phyloP scores from a whole-genome alignment of 192 early-diverging fungal species.

The Entrophospora sp. region DNA sequence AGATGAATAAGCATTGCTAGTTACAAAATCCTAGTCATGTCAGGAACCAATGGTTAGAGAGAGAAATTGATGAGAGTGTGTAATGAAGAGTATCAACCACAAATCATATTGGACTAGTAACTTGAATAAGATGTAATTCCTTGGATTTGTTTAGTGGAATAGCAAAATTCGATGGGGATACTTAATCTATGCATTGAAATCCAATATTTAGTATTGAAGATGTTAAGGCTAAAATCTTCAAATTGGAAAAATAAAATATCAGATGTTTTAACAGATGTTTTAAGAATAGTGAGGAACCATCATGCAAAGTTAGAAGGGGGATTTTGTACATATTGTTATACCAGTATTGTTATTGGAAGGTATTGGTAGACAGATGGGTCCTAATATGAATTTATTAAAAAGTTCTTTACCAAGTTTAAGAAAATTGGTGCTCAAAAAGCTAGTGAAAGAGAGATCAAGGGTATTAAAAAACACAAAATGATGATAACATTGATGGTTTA shows the following conservation, averaged over 20 bases:
- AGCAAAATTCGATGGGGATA: conserved; percentile 78
- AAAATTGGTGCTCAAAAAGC: conserved; percentile 45
- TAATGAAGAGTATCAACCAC: conserved; percentile 62
- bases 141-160: conserved; percentile 85
- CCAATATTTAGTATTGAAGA: conserved; percentile 64
- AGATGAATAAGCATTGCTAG: conserved; percentile 31
- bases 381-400: conserved; percentile 82
- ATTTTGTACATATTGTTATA: conserved; percentile 90
- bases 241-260: conserved; percentile 71
- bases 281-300: conserved; percentile 81
- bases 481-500: no score
- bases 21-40: conserved; percentile 28
- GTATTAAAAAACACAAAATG: conserved; percentile 44
- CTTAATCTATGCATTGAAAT: conserved; percentile 77
- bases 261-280: conserved; percentile 71
- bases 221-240: conserved; percentile 61
- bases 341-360: conserved; percentile 91
- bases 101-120: conserved; percentile 84
- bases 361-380: conserved; percentile 83
- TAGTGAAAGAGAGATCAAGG: conserved; percentile 33
- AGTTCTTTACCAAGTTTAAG: conserved; percentile 66
- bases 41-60: conserved; percentile 30
- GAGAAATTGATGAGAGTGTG: conserved; percentile 44
- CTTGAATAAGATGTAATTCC: conserved; percentile 79
- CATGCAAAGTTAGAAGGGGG: conserved; percentile 89